Base-by-base conservation (phyloP, 2,329 filamentous ascomycete species). In the Harringtonia lauricola region DNA sequence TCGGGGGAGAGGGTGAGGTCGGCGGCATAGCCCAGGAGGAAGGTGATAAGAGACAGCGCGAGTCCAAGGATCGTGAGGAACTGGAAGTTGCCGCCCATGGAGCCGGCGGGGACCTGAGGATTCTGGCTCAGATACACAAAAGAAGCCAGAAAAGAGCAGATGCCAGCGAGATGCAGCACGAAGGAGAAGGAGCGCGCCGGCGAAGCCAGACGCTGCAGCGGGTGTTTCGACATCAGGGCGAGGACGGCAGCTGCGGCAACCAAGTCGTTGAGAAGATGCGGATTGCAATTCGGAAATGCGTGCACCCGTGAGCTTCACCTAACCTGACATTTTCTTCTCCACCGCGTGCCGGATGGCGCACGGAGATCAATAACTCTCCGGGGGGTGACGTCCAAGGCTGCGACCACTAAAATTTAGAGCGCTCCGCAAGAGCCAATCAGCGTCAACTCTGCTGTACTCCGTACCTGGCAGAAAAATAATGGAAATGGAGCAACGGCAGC, bases 61-160 rank as follows among this genome's bases (percentile, higher is more conserved):
- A 87, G 71, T 22, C 81, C 83, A 46, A 87, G 72, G 55, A 86
- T 86, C 51, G 83, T 88, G 28, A 88, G 70, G 55, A 83, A 86
- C 58, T 85, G 79, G 49, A 79, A 74, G 55, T 83, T 73, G 63
- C 81, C 72, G 45, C 83, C 83, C 53, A 81, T 84, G 2, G 76
- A 69, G 0, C 67, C 63, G 41, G 72, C 71, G 36, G 79, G 70
- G 41, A 66, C 60, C 12, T 66, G 71, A 2, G 74, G 70, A 59
- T 68, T 74, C 13, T 54, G 50, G 15, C 58, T 52, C 3, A 79
- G 62, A 52, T 72, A 76, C 46, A 64, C 59, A 56, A 76, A 79
- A 41, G 66, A 75, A 39, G 68, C 66, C 18, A 60, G 51, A 54
- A 79, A 79, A 8, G 71, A 76, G 31, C 63, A 53, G 38, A 73